Evolutionary conservation across 768 basidiomycete species (phyloP), one percentile per base, ranked within the genome.

Genomic region (Coprinopsis cinerea): DNA sequence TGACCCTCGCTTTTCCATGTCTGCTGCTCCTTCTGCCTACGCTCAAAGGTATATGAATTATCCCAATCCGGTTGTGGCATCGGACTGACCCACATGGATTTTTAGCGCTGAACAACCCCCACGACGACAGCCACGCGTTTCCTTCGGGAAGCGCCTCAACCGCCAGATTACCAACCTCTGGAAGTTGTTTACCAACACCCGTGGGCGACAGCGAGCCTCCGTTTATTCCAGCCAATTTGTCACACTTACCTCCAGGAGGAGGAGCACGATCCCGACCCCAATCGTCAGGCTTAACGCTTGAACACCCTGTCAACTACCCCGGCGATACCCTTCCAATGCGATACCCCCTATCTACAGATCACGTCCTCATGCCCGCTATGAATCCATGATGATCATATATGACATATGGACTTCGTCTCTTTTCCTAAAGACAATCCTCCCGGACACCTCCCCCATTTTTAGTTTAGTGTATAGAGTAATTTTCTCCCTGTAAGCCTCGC

Each of bases 1-100:
- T 43, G 41, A 43, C 24, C 41, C 41, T 23, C 41, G 41, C 23
- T 43, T 43, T 23, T 43, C 41, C 41, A 43, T 43, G 41, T 43
- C 41, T 24, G 41, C 41, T 26, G 18, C 24, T 23, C 13, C 41
- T 4, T 11, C 41, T 18, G 10, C 18, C 41, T 9, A 43, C 10
- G 18, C 36, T 9, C 17, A 15, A 32, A 7, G 7, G 30, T 32
- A 32, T 32, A 15, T 32, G 30, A n/a, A n/a, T 32, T 32, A 7
- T 15, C 30, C 30, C 30, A 7, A 15, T 15, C 7, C 30, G 15
- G 30, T 15, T 7, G 30, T 32, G 30, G n/a, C n/a, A n/a, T 32
- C 15, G 30, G 30, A 32, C 30, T 15, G 15, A 7, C 30, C 7
- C 30, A 7, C 7, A 32, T 32, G 9, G 15, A 32, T 32, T 7